Conservation (phyloP, 768 basidiomycete genomes). For the Tricholoma sp. region DNA sequence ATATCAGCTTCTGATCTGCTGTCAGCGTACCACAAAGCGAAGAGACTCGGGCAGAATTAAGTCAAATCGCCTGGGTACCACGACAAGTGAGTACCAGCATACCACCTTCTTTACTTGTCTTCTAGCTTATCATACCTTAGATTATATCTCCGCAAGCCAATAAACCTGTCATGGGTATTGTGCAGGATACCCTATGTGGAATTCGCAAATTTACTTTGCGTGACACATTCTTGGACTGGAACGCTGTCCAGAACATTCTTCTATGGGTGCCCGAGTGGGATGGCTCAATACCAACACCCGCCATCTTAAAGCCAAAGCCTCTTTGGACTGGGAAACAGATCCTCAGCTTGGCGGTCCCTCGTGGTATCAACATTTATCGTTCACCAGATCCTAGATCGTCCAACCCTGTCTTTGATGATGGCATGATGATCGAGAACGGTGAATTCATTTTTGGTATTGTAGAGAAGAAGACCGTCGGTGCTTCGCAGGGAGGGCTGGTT, state of each 20-base stretch:
- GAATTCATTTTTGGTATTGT: constrained; percentile 94
- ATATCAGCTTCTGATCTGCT: constrained; percentile 6
- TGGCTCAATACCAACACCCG: constrained; percentile 85
- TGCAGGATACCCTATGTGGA: constrained; percentile 97
- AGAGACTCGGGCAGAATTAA: constrained; percentile 96
- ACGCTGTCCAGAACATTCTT: constrained; percentile 92
- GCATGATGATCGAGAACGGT: constrained; percentile 95
- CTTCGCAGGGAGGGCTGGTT: constrained; percentile 88
- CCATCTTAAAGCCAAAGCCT: constrained; percentile 94
- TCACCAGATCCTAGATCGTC: constrained; percentile 73
- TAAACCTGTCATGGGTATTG: constrained; percentile 99
- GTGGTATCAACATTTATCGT: constrained; percentile 90
- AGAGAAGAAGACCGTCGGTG: constrained; percentile 98
- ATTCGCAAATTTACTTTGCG: constrained; percentile 96
- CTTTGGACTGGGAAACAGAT: constrained; percentile 99
- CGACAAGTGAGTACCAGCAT: constrained; percentile 59
- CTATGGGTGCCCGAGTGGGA: constrained; percentile 99
- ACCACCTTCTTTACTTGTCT: not conserved
- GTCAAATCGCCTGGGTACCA: constrained; percentile 98
- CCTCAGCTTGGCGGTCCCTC: constrained; percentile 85
- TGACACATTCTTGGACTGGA: constrained; percentile 95
- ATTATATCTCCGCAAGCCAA: constrained; percentile 99
- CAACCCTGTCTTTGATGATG: constrained; percentile 86
- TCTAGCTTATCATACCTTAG: constrained; percentile 32
- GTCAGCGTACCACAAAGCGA: constrained; percentile 93